Percentiles rank a stretch among this genome's conserved stretches.
These are phyloP conservation scores for Aspergillus quadrilineatus DNA, from an alignment of 2,329 filamentous ascomycete genomes.

Conservation along the genomic window DNA sequence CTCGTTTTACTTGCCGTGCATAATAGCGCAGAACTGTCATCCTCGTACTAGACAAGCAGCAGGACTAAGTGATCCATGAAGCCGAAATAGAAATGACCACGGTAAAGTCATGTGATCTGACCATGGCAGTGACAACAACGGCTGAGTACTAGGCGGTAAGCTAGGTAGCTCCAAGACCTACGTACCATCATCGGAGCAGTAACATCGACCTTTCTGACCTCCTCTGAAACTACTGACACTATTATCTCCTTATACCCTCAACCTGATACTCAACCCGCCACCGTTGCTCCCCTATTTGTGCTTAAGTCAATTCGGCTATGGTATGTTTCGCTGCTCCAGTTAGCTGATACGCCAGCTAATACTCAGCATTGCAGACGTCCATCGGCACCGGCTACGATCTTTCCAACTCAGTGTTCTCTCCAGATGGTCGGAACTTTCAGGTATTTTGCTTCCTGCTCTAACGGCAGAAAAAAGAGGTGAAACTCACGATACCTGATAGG, in stretches of 20 bases:
- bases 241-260: neutral
- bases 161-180: slow-evolving; percentile 7
- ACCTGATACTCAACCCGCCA: neutral
- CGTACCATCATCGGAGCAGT: neutral
- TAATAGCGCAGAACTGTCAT: no score
- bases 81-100: no score
- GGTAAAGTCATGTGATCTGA: slow-evolving; percentile 5
- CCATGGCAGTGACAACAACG: neutral
- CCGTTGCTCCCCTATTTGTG: neutral
- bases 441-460: slow-evolving; percentile 45
- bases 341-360: slow-evolving; percentile 18
- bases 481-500: slow-evolving; percentile 43
- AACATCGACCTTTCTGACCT: neutral
- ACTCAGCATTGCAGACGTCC: slow-evolving; percentile 67
- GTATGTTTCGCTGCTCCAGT: slow-evolving; percentile 16
- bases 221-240: neutral
- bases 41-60: no score
- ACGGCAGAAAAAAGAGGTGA: neutral
- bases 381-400: slow-evolving; percentile 99
- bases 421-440: slow-evolving; percentile 98
- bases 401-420: slow-evolving; percentile 98
- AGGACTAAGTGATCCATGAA: no score
- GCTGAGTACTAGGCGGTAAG: neutral
- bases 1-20: no score
- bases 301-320: slow-evolving; percentile 17